These are phyloP conservation scores for Platismatia glauca DNA, from an alignment of 495 filamentous ascomycete species.

Conservation along the genomic window DNA sequence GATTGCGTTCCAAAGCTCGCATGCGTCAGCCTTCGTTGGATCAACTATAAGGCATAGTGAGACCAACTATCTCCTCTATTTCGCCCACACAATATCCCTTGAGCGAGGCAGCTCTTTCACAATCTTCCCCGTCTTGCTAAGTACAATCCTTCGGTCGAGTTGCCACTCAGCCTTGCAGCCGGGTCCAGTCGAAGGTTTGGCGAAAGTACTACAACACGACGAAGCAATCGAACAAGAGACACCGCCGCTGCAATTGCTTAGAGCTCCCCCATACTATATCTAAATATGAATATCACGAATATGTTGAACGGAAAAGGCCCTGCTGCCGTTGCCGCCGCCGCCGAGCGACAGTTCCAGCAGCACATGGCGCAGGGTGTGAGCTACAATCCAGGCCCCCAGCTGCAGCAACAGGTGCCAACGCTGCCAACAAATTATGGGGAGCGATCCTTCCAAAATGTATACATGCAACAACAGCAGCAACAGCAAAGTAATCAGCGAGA, in stretches of 20 bases:
- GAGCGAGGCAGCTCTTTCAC: background rate
- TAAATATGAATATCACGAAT: constrained; percentile 60
- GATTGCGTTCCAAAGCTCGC: background rate
- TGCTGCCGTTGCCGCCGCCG: constrained; percentile 28
- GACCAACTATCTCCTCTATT: background rate
- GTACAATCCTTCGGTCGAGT: background rate
- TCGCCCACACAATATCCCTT: background rate
- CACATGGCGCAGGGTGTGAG: constrained; percentile 48
- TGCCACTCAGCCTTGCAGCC: background rate
- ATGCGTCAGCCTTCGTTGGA: background rate
- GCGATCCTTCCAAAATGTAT: constrained; percentile 26
- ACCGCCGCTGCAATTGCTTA: background rate
- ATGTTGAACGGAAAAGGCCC: constrained; percentile 58
- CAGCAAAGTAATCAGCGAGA: constrained; percentile 27
- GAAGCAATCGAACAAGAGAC: background rate
- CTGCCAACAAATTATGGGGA: constrained; percentile 43
- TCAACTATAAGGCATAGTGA: background rate
- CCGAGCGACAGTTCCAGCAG: constrained; percentile 43
- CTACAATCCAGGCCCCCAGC: constrained; percentile 46
- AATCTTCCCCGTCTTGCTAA: background rate
- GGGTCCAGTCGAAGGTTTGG: background rate
- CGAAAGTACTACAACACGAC: background rate
- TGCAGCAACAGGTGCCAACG: constrained; percentile 50
- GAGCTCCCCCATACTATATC: background rate
- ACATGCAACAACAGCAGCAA: constrained; percentile 25